A percentile compares a stretch with the other conserved stretches of the same genome.
Evolutionary conservation across 257 asterid genomes (phyloP).

Genomic region (Nicotiana undulata): DNA sequence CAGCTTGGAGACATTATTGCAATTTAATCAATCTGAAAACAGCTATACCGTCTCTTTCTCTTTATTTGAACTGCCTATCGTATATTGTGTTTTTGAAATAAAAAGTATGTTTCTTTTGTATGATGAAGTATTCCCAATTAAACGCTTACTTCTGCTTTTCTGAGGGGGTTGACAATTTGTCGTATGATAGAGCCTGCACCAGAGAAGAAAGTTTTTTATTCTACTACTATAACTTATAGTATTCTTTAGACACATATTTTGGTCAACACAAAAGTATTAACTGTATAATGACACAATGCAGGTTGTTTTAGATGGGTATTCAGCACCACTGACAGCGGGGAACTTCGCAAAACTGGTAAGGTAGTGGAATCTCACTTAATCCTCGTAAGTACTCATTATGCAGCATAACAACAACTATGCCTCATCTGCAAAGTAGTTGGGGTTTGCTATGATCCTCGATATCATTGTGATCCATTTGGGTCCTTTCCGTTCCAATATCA

Average conservation of each 20-base stretch:
- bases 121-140: not conserved
- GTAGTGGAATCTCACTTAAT: conserved; percentile 55
- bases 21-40: not conserved
- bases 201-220: not conserved
- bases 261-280: not conserved
- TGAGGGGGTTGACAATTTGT: not conserved
- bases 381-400: conserved; percentile 1
- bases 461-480: not conserved
- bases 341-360: conserved; percentile 99
- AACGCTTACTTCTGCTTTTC: not conserved
- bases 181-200: not conserved
- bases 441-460: not conserved
- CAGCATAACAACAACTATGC: not conserved
- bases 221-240: not conserved
- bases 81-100: not conserved
- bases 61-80: not conserved
- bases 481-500: not conserved
- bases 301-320: conserved; percentile 90
- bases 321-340: conserved; percentile 96
- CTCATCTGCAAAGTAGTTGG: not conserved
- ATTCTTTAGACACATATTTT: not conserved
- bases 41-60: not conserved
- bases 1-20: not conserved
- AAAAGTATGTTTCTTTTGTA: not conserved
- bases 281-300: conserved; percentile 19